Evolutionary conservation across 225 moss, liverwort and hornwort genomes (phyloP), one percentile per base, ranked within the genome.

Genomic region (Asterella californica): DNA sequence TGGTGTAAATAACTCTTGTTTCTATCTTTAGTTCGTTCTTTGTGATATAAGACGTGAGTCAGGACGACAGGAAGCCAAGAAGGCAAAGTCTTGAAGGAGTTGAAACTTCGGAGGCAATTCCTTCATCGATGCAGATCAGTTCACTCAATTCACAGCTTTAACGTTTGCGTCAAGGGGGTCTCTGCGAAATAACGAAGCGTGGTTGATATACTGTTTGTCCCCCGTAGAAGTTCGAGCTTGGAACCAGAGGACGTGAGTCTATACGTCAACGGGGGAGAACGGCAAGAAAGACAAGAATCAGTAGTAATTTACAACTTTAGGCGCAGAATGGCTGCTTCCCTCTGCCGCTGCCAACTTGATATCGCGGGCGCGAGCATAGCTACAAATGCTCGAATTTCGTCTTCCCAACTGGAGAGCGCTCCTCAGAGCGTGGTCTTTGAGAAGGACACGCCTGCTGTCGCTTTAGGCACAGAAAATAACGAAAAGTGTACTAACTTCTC

Each of bases 281-380:
- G n/a, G n/a, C 57, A 57, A 15, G 57, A 11, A 19, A 57, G 57
- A 22, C 19, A 19, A 36, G 68, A 24, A 70, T 38, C 38, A 70
- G 22, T 25, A 15, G 45, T 70, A 38, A 38, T 38, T 46, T 15
- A 4, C n/a, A 27, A 27, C 4, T 38, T 76, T 15, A 76, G 30
- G 8, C 36, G 21, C 24, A 38, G 24, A 38, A 86, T 86, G 85
- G 77, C 82, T 42, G 74, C 67, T 54, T 83, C 80, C 21, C 50
- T 86, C 22, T 82, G 80, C 85, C 80, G 73, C 74, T 73, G 80
- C 53, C 80, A 62, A 63, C 52, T 50, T 8, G 61, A 38, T 15
- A 38, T 80, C 18, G 24, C 76, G 46, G 60, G 64, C 52, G 62
- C 49, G 17, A 27, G 33, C 14, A 65, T 25, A 29, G 25, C 53